Evolutionary conservation across 768 basidiomycete genomes (phyloP).

Genomic region (Inosperma sp.): DNA sequence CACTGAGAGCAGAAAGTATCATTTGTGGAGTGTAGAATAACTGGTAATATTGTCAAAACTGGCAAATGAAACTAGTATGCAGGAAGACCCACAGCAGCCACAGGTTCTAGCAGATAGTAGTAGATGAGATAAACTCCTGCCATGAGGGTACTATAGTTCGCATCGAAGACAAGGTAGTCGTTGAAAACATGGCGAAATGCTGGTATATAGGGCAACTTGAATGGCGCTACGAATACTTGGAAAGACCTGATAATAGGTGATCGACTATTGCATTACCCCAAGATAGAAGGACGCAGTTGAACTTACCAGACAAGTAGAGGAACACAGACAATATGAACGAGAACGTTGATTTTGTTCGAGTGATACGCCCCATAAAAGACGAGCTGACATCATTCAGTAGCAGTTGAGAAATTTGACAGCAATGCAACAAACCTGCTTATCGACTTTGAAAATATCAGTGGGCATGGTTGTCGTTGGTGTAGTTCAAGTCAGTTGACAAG

Average conservation of each 20-base stretch:
- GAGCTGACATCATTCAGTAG: conserved; percentile 46
- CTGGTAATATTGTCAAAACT: conserved; percentile 36
- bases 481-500: too few species aligned
- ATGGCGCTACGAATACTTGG: conserved; percentile 45
- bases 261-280: neutral
- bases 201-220: conserved; percentile 54
- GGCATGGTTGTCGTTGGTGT: conserved; percentile 22
- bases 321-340: conserved; percentile 83
- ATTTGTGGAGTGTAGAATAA: conserved; percentile 76
- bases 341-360: conserved; percentile 72
- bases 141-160: conserved; percentile 61
- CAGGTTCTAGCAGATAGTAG: conserved; percentile 77
- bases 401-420: neutral
- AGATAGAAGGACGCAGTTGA: neutral
- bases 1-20: conserved; percentile 56
- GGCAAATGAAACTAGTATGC: neutral
- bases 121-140: conserved; percentile 62
- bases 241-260: conserved; percentile 46
- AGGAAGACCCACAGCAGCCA: conserved; percentile 70
- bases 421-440: conserved; percentile 53
- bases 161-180: conserved; percentile 62
- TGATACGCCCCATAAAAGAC: conserved; percentile 94
- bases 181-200: conserved; percentile 47
- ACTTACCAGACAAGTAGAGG: conserved; percentile 77
- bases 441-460: conserved; percentile 54